Base-by-base conservation (phyloP, 164 flowering plant species). In the Annona cherimola region DNA sequence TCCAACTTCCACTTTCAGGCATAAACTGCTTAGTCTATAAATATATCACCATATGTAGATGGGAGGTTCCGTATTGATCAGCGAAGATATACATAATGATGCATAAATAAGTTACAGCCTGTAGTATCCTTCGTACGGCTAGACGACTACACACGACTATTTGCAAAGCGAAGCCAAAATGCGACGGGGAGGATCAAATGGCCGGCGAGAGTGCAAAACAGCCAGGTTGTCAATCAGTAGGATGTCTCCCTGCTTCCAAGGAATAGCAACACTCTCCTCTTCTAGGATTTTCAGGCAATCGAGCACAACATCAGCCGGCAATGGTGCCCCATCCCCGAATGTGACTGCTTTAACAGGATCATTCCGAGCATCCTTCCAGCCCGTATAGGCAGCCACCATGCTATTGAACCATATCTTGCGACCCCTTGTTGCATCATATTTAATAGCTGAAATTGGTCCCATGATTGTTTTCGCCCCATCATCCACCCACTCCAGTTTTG, bases 401-500 rank as follows among this genome's bases (percentile, higher is more conserved):
- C 90, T 86, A 78, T 92, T 92, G 78, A 94, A 94, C 99, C 99
- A 94, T n/a, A 87, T 81, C 81, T 90, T 92, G 42, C 86, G 89
- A n/a, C 84, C 81, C 68, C 96, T 83, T 3, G 78, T 76, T 55
- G 85, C 66, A 68, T 90, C 96, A 45, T 71, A 71, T 75, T 88
- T 94, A 69, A 92, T 79, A 11, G 90, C 98, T n/a, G 96, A 89
- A 68, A 90, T 88, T 50, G 98, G 98, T 72, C 97, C 96, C 88
- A 84, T 86, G 4, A 87, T 69, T 26, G 91, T 78, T 75, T 92
- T 92, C 78, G 83, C 97, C 57, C 88, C 93, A 79, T 94, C 84
- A 14, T 85, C 86, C 62, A 71, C 64, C 97, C 98, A 94, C 62
- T 94, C 96, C 78, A 92, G 68, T 86, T 86, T 90, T 94, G 87